phyloP scores from a whole-genome alignment of 2,329 filamentous ascomycete species.

The Didymella keratinophila region DNA sequence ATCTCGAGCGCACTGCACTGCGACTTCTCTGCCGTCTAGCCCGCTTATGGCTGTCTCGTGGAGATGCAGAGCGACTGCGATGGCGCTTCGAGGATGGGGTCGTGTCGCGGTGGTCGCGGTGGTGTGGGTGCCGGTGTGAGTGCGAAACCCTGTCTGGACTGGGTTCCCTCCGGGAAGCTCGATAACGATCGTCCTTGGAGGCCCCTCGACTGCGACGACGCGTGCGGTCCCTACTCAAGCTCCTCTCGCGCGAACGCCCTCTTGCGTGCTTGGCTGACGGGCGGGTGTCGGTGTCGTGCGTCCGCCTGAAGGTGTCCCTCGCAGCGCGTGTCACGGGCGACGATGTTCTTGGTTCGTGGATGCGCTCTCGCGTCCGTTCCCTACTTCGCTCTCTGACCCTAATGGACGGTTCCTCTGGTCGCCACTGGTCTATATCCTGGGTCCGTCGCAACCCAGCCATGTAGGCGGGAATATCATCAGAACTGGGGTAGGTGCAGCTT shows the following conservation, averaged over 20 bases:
- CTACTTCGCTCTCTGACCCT: conserved; percentile 42
- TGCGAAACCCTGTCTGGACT: conserved; percentile 48
- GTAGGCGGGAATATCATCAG: conserved; percentile 52
- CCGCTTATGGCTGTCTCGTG: conserved; percentile 43
- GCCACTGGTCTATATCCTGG: conserved; percentile 55
- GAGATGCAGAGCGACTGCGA: conserved; percentile 49
- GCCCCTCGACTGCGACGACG: conserved; percentile 45
- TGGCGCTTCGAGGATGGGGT: conserved; percentile 51
- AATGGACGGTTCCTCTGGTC: conserved; percentile 51
- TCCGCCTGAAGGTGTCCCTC: conserved; percentile 44
- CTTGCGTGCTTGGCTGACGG: conserved; percentile 38
- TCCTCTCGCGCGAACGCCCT: conserved; percentile 44
- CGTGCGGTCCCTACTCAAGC: conserved; percentile 41
- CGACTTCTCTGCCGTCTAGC: conserved; percentile 47
- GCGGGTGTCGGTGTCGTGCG: conserved; percentile 39
- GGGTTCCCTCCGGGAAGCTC: conserved; percentile 46
- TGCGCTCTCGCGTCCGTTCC: conserved; percentile 39
- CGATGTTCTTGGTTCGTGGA: conserved; percentile 42
- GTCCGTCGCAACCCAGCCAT: conserved; percentile 54
- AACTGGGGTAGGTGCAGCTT: conserved; percentile 46
- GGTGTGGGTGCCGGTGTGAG: conserved; percentile 42
- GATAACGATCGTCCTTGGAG: conserved; percentile 48
- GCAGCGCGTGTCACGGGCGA: conserved; percentile 49
- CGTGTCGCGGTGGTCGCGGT: conserved; percentile 43
- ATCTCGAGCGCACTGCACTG: conserved; percentile 47